Percentiles rank a stretch among this genome's conserved stretches.
Conservation (phyloP, 352 stramenopile genomes). For the Phytopythium kandeliae region DNA sequence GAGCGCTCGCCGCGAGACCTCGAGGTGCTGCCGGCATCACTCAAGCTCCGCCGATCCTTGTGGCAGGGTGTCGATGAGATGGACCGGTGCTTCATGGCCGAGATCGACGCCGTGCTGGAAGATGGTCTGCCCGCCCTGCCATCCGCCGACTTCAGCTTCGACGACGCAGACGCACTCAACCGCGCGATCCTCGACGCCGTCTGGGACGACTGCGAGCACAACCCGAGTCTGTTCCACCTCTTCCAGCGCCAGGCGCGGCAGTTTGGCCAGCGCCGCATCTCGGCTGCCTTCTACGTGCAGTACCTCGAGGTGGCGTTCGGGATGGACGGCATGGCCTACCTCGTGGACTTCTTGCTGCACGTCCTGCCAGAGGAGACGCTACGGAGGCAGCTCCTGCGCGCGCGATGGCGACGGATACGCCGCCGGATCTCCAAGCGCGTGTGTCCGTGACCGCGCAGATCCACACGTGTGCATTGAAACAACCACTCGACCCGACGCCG, state of each 20-base stretch:
- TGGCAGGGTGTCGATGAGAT: slow-evolving; percentile 77
- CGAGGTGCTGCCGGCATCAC: slow-evolving; percentile 9
- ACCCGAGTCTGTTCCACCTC: slow-evolving; percentile 76
- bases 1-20: slow-evolving; percentile 1
- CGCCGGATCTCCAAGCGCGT: slow-evolving; percentile 55
- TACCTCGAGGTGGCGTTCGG: slow-evolving; percentile 82
- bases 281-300: slow-evolving; percentile 59
- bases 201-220: slow-evolving; percentile 83
- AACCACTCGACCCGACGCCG: no score
- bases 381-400: slow-evolving; percentile 52
- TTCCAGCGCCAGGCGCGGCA: slow-evolving; percentile 77
- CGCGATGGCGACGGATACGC: slow-evolving; percentile 66
- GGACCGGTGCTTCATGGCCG: slow-evolving; percentile 54
- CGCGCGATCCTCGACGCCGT: slow-evolving; percentile 71
- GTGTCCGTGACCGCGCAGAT: slow-evolving; percentile 10
- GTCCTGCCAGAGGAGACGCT: slow-evolving; percentile 65
- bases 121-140: slow-evolving; percentile 11
- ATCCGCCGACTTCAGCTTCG: slow-evolving; percentile 40
- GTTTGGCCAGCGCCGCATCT: slow-evolving; percentile 59
- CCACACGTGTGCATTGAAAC: neutral
- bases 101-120: slow-evolving; percentile 48
- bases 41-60: slow-evolving; percentile 23
- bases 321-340: slow-evolving; percentile 57
- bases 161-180: slow-evolving; percentile 64
- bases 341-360: slow-evolving; percentile 80